Evolutionary conservation across 2,329 filamentous ascomycete species (phyloP).

Genomic region (Magnaporthiopsis poae): DNA sequence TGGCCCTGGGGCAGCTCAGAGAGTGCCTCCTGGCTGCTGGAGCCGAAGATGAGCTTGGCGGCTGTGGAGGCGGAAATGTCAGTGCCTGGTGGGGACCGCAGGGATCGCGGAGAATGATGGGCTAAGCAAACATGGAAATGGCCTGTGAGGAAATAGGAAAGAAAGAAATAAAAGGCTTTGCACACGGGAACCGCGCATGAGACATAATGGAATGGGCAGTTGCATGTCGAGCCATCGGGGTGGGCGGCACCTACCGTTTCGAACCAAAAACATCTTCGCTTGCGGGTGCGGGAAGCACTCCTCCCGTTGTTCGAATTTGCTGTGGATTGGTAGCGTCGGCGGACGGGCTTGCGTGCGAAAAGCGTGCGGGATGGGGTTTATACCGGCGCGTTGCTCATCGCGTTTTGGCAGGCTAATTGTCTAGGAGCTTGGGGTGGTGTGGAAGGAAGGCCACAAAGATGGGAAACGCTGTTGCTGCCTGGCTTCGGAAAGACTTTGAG

Average conservation of each 20-base stretch:
- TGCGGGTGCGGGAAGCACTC: neutral
- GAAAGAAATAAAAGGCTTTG: no score
- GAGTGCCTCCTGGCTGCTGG: slow-evolving; percentile 76
- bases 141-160: no score
- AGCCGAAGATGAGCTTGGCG: slow-evolving; percentile 86
- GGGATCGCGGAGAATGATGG: neutral
- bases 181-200: no score
- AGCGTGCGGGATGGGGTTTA: neutral
- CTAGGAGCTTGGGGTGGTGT: neutral
- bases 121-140: neutral
- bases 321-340: neutral
- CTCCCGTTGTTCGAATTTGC: neutral
- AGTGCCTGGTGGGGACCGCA: slow-evolving; percentile 8
- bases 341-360: neutral
- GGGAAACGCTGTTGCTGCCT: neutral
- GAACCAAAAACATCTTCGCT: slow-evolving; percentile 30
- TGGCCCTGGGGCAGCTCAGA: slow-evolving; percentile 93
- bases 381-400: neutral
- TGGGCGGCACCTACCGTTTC: slow-evolving; percentile 27
- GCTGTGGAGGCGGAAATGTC: slow-evolving; percentile 39
- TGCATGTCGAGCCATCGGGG: neutral
- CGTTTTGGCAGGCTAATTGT: neutral
- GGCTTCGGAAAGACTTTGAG: neutral
- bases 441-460: neutral
- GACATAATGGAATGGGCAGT: no score